Evolutionary conservation across 345 rosid species (phyloP).

Genomic region (Gossypium herbaceum): DNA sequence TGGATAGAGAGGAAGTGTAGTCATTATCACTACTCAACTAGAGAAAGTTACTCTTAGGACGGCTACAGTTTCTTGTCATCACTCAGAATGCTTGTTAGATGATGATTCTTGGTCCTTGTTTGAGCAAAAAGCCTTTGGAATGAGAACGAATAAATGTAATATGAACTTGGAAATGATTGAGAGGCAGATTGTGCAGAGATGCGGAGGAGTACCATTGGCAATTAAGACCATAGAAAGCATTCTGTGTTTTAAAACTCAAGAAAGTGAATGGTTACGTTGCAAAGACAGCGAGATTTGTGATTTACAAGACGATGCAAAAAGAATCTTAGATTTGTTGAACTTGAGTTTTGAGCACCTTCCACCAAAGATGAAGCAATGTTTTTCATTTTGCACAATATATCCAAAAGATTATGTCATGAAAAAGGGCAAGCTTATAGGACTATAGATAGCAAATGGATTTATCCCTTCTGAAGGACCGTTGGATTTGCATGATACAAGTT

Average conservation of each 20-base stretch:
- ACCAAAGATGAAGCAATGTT: no score
- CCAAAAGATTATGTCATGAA: no score
- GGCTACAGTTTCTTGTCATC: background rate
- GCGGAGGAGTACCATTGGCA: slow-evolving; percentile 4
- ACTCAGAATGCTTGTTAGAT: background rate
- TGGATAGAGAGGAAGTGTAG: background rate
- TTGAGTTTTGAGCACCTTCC: no score
- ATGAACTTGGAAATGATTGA: background rate
- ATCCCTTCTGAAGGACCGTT: no score
- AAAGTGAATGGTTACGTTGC: slow-evolving; percentile 11
- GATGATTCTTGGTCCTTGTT: background rate
- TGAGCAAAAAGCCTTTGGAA: slow-evolving; percentile 8
- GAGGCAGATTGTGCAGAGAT: slow-evolving; percentile 17
- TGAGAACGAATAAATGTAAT: background rate
- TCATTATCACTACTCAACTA: background rate
- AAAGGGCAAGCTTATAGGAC: no score
- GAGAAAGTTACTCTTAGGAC: slow-evolving; percentile 10
- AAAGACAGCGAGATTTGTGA: background rate
- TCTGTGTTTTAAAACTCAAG: background rate
- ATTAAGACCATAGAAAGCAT: background rate
- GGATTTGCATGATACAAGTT: no score
- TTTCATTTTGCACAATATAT: no score
- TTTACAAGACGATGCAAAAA: background rate
- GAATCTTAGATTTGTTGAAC: background rate
- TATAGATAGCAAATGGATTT: no score